phyloP scores from a whole-genome alignment of 1,284 basidiomycete genomes.

The Malassezia yamatoensis region DNA sequence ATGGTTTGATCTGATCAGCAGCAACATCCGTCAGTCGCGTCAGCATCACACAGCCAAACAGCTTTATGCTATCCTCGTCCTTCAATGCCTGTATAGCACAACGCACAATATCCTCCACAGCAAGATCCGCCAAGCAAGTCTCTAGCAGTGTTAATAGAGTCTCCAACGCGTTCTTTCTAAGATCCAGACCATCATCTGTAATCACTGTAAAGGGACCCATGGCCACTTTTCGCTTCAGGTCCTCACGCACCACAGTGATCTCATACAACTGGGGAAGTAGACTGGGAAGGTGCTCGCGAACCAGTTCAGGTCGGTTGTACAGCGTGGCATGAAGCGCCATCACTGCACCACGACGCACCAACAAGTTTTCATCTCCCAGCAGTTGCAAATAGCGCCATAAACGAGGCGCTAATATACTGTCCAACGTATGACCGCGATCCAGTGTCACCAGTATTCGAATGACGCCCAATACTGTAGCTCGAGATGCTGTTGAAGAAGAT shows the following conservation, averaged over 20 bases:
- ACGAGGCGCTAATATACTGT: slow-evolving; percentile 72
- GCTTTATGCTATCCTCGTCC: slow-evolving; percentile 94
- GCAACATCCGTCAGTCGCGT: slow-evolving; percentile 78
- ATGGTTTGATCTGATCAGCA: slow-evolving; percentile 58
- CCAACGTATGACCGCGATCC: slow-evolving; percentile 70
- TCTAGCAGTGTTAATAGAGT: slow-evolving; percentile 92
- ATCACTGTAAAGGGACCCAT: slow-evolving; percentile 98
- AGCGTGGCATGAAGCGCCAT: slow-evolving; percentile 86
- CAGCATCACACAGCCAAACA: slow-evolving; percentile 87
- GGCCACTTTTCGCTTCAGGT: slow-evolving; percentile 59
- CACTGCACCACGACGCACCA: slow-evolving; percentile 35
- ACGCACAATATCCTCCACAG: slow-evolving; percentile 70
- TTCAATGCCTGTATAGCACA: slow-evolving; percentile 71
- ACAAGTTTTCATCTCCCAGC: slow-evolving; percentile 65
- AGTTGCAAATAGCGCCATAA: slow-evolving; percentile 81
- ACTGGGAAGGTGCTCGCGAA: slow-evolving; percentile 67
- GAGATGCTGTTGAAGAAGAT: slow-evolving; percentile 49
- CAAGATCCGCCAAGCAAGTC: slow-evolving; percentile 73
- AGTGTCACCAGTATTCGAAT: slow-evolving; percentile 83
- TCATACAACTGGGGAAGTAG: slow-evolving; percentile 80
- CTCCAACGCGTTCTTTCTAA: slow-evolving; percentile 82
- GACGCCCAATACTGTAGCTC: slow-evolving; percentile 83
- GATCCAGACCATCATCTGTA: slow-evolving; percentile 81
- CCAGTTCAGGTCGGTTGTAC: slow-evolving; percentile 81
- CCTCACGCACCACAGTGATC: slow-evolving; percentile 62